Base-by-base conservation (phyloP, 2,329 filamentous ascomycete species). In the Alternaria sp. region DNA sequence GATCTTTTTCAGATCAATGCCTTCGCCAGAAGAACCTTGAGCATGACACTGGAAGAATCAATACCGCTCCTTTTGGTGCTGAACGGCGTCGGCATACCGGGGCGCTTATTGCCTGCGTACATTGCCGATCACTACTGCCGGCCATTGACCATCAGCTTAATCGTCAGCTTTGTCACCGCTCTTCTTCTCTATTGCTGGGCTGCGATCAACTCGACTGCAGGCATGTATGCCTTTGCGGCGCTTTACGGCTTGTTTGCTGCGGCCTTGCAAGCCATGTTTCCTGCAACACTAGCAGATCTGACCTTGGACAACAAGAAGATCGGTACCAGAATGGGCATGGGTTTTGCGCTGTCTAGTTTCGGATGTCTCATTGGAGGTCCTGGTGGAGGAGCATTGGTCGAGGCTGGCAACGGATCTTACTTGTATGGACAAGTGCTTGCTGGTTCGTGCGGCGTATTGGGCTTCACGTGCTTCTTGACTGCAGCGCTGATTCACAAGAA, bases 11-110 rank as follows among this genome's bases (percentile, higher is more conserved):
- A 59, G 51, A 54, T 67, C 43, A 81, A 22, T 73, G 79, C 40
- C 11, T 70, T 69, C 78, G 54, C 84, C 85, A 8, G 82, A 83
- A 3, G 89, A 85, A 69, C 86, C 84, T 12, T 82, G 83, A 12
- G 74, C 77, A 81, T 51, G 75, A 78, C 9, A 79, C 77, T 65
- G 27, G 59, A 67, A 46, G 59, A 65, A 36, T 60, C 64, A 4
- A 63, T 69, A 78, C 54, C 86, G 25, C 73, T 86, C 5, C 75
- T 85, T 2, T 82, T 86, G 48, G 79, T 86, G 51, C 54, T 70
- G 20, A 70, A 69, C 69, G 83, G 81, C 1, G 80, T 82, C 0
- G 83, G 83, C 0, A 76, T 85, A 8, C 76, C 83, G 8, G 85
- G 85, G 0, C 81, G 85, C 7, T 74, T 86, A 1, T 68, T 84